Percentiles rank a stretch among this genome's conserved stretches.
phyloP scores from a whole-genome alignment of 1,139 yeast species.

The Suhomyces terraborum region DNA sequence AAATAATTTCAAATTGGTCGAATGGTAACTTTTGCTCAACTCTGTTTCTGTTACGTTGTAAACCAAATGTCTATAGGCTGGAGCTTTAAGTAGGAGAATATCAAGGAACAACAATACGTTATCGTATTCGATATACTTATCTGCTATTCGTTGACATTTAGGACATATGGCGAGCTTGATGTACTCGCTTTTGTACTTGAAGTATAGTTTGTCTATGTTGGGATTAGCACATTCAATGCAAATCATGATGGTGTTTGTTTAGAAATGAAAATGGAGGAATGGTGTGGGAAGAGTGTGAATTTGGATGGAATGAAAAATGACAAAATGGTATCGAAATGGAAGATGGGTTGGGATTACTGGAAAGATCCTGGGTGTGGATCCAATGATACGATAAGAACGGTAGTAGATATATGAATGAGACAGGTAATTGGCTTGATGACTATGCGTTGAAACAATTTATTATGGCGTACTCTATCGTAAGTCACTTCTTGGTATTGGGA shows the following conservation, averaged over 20 bases:
- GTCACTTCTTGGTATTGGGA: no score
- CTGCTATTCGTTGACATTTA: conserved; percentile 73
- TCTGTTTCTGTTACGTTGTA: conserved; percentile 61
- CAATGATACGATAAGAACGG: no score
- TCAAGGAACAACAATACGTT: conserved; percentile 82
- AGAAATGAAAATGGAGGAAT: background rate
- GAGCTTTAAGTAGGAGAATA: conserved; percentile 76
- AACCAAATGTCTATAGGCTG: conserved; percentile 87
- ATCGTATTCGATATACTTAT: conserved; percentile 90
- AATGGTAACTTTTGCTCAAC: conserved; percentile 16
- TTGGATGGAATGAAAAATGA: no score
- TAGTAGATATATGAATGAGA: background rate
- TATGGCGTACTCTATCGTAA: no score
- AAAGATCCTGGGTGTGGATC: no score
- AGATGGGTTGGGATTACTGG: no score
- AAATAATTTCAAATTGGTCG: background rate
- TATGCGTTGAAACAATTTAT: no score
- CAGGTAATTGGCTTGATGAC: no score
- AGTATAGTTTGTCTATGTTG: conserved; percentile 61
- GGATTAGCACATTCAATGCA: conserved; percentile 84
- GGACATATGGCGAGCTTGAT: conserved; percentile 80
- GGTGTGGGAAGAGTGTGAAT: no score
- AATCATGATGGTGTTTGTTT: conserved; percentile 51
- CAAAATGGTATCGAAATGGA: no score
- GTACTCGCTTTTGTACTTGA: conserved; percentile 74